These are phyloP conservation scores for Xylaria polymorpha DNA, from an alignment of 2,329 filamentous ascomycete species.

Conservation along the genomic window DNA sequence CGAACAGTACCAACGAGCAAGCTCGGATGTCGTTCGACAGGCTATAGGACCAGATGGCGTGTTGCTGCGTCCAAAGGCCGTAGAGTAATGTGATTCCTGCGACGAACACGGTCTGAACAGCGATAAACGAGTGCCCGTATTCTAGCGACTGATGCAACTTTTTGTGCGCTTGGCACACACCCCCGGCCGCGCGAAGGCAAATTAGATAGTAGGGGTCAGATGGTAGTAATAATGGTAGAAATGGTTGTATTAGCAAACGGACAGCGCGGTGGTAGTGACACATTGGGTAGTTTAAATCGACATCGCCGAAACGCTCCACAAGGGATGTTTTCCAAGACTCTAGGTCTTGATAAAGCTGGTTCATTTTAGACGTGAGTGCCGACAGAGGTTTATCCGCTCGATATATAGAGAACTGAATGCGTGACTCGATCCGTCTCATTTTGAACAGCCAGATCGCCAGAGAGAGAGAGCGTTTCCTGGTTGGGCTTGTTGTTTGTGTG, in stretches of 20 bases:
- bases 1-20: constrained; percentile 61
- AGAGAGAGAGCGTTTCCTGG: constrained; percentile 50
- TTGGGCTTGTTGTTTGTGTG: constrained; percentile 11
- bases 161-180: constrained; percentile 57
- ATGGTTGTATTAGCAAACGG: constrained; percentile 63
- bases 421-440: constrained; percentile 60
- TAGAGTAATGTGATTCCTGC: constrained; percentile 56
- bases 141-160: constrained; percentile 55
- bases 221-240: constrained; percentile 58
- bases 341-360: constrained; percentile 57
- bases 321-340: constrained; percentile 59
- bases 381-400: constrained; percentile 59
- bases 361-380: constrained; percentile 60
- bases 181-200: constrained; percentile 54
- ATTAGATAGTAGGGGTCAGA: constrained; percentile 60
- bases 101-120: constrained; percentile 57
- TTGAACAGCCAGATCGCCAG: constrained; percentile 58
- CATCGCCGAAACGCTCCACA: constrained; percentile 49
- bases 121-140: constrained; percentile 58
- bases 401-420: constrained; percentile 64
- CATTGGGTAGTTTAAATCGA: constrained; percentile 60
- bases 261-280: constrained; percentile 63
- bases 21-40: constrained; percentile 62
- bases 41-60: constrained; percentile 59
- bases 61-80: constrained; percentile 56